Evolutionary conservation across 495 filamentous ascomycete genomes (phyloP).

Genomic region (Aspergillus cavernicola): DNA sequence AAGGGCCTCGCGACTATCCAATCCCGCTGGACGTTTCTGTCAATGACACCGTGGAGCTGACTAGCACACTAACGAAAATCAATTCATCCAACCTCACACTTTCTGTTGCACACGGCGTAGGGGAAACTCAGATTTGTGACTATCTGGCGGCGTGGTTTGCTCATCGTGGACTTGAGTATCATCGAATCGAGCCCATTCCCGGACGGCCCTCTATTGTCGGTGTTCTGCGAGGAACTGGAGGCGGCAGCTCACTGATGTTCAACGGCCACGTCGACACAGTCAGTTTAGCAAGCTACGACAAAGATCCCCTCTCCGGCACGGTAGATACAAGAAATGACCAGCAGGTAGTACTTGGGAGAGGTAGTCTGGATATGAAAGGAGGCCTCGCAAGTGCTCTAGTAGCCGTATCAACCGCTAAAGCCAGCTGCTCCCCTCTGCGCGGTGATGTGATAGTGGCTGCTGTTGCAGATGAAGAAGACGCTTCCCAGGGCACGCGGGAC

Average conservation of each 20-base stretch:
- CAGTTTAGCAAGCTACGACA: conserved; percentile 39
- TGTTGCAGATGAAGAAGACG: conserved; percentile 48
- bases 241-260: conserved; percentile 45
- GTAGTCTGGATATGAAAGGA: conserved; percentile 46
- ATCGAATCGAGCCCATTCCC: conserved; percentile 36
- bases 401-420: conserved; percentile 28
- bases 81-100: conserved; percentile 44
- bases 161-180: conserved; percentile 42
- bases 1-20: conserved; percentile 40
- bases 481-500: conserved; percentile 42
- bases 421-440: conserved; percentile 18
- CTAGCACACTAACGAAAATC: conserved; percentile 37
- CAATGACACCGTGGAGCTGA: conserved; percentile 34
- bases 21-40: conserved; percentile 29
- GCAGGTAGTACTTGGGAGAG: conserved; percentile 38
- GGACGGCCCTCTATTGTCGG: conserved; percentile 47
- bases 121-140: conserved; percentile 39
- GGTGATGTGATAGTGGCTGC: conserved; percentile 47
- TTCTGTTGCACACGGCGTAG: conserved; percentile 32
- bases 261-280: conserved; percentile 51
- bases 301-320: conserved; percentile 36
- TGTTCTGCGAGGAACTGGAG: conserved; percentile 38
- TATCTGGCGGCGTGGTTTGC: conserved; percentile 44
- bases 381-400: conserved; percentile 42
- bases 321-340: conserved; percentile 30